These are phyloP conservation scores for Phylloporus arenicola DNA, from an alignment of 768 basidiomycete genomes.

Conservation along the genomic window DNA sequence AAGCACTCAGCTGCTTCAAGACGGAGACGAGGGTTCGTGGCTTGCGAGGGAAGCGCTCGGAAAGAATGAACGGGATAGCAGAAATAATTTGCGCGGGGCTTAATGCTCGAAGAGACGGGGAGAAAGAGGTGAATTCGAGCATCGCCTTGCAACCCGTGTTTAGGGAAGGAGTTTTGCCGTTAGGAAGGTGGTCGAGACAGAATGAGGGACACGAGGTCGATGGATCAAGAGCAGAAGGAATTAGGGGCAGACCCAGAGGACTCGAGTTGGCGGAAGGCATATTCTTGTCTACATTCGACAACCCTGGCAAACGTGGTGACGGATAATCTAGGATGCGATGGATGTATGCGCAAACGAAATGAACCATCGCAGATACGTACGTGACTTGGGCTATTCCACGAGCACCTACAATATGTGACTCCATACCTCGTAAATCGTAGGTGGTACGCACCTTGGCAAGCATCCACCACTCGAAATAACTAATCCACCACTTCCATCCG, in stretches of 20 bases:
- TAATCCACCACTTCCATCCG: conserved; percentile 31
- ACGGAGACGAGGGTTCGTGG: conserved; percentile 35
- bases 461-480: conserved; percentile 34
- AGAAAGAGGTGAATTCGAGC: conserved; percentile 38
- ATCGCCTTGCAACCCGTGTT: conserved; percentile 14
- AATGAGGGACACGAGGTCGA: conserved; percentile 9
- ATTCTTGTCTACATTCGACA: not conserved
- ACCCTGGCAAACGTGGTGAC: not conserved
- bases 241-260: conserved; percentile 11
- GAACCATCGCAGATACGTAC: conserved; percentile 19
- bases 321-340: not conserved
- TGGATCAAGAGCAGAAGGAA: conserved; percentile 2
- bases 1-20: conserved; percentile 31
- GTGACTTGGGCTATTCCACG: conserved; percentile 10
- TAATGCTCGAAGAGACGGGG: conserved; percentile 30
- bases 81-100: conserved; percentile 38
- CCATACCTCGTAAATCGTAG: not conserved
- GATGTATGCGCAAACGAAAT: not conserved
- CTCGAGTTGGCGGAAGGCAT: not conserved
- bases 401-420: not conserved
- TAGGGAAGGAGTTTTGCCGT: conserved; percentile 9
- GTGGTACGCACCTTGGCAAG: conserved; percentile 18
- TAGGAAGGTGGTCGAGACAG: conserved; percentile 22
- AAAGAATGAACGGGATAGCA: conserved; percentile 39
- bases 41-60: conserved; percentile 31